phyloP scores from a whole-genome alignment of 345 rosid species.

The Lepidium didymum region DNA sequence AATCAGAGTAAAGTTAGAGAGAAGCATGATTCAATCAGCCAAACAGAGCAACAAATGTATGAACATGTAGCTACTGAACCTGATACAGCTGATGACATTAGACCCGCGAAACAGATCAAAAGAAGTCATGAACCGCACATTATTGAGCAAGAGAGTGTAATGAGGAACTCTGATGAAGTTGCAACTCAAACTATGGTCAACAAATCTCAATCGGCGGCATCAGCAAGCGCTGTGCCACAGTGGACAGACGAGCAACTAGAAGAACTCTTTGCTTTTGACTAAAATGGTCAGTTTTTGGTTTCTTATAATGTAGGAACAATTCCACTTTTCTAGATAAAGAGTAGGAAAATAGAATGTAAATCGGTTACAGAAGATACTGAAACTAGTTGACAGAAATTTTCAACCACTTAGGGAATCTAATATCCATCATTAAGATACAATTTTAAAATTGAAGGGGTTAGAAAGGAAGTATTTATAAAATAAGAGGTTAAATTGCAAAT shows the following conservation, averaged over 20 bases:
- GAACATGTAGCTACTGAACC: constrained; percentile 1
- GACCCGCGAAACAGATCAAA: constrained; percentile 9
- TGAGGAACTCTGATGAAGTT: constrained; percentile 4
- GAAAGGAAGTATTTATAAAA: neutral
- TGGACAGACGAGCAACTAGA: constrained; percentile 93
- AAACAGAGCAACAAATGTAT: neutral
- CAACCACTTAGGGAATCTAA: neutral
- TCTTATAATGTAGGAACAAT: neutral
- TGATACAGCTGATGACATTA: neutral
- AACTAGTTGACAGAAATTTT: neutral
- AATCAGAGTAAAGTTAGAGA: constrained; percentile 13
- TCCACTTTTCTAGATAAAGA: neutral
- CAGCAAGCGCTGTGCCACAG: constrained; percentile 38
- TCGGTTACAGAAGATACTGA: neutral
- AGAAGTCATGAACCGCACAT: constrained; percentile 3
- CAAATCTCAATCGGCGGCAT: constrained; percentile 14
- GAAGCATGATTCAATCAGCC: constrained; percentile 12
- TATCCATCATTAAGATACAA: neutral
- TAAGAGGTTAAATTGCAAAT: constrained; percentile 3
- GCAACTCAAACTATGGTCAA: neutral
- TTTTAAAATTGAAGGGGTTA: neutral
- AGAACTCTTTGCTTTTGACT: constrained; percentile 61
- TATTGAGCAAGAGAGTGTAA: neutral
- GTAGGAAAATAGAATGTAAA: neutral
- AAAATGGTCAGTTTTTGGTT: constrained; percentile 1